Evolutionary conservation across 2,329 filamentous ascomycete species (phyloP), one percentile per base, ranked within the genome.

Genomic region (Fusarium penzigii): DNA sequence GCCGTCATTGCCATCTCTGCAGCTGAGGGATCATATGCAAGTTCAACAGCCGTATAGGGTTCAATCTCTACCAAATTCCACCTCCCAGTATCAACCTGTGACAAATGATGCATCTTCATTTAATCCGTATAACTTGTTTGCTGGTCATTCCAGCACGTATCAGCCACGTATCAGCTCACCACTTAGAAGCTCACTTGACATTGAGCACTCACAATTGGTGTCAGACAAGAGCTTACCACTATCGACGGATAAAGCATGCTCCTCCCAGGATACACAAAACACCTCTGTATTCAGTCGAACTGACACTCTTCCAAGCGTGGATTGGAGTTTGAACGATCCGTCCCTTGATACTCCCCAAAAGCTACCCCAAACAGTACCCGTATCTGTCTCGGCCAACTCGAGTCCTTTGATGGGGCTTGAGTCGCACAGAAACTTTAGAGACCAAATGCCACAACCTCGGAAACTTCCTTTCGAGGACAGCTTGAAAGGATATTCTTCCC

Each of bases 391-490:
- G 20, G 20, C 20, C 20, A 25, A 25, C 20, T 25, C 20, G 7
- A 25, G 20, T 7, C 20, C 20, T 25, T 25, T 25, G 7, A 25
- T 25, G 7, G 20, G 20, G 20, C 20, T 7, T 25, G 20, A 25
- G 20, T 25, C 20, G 20, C 7, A 4, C 7, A 25, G 20, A 25
- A 42, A 56, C 40, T 71, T 70, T 47, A 65, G 63, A 17, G 51
- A 64, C 39, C 44, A 63, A 2, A 66, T 71, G 65, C 69, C 69
- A 4, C 62, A 41, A 13, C 68, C 67, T 40, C 66, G 69, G 16
- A 57, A 60, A 11, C 62, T 71, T 11, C 69, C 69, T 3, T 70
- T 69, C 41, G 48, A 47, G 34, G 43, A 50, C 14, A 16, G 34
- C 3, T 8, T 45, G 16, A 59, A 52, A 17, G 38, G 12, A 36